phyloP scores from a whole-genome alignment of 306 rosid species.

The Amphicarpaea edgeworthii region DNA sequence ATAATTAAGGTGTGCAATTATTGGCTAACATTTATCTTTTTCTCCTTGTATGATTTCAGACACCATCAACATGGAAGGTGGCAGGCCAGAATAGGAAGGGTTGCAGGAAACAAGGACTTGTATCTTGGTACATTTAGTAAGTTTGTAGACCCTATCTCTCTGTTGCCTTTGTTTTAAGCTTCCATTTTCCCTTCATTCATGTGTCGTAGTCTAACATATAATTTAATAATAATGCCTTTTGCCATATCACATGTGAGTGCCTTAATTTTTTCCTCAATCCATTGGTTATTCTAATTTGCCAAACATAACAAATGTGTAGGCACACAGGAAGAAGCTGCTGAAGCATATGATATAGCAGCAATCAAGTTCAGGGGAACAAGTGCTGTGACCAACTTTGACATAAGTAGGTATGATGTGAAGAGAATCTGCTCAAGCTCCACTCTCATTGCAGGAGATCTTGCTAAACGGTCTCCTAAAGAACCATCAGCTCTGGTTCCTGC shows the following conservation, averaged over 20 bases:
- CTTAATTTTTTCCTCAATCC: background rate
- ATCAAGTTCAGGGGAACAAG: slow-evolving; percentile 95
- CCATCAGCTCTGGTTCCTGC: background rate
- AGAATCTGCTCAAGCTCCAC: slow-evolving; percentile 98
- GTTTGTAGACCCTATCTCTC: slow-evolving; percentile 40
- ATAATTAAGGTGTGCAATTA: slow-evolving; percentile 53
- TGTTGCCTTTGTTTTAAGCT: slow-evolving; percentile 25
- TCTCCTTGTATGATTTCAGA: slow-evolving; percentile 54
- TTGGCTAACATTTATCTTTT: slow-evolving; percentile 48
- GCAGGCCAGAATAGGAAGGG: slow-evolving; percentile 99
- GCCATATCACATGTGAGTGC: slow-evolving; percentile 5
- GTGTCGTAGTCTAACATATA: background rate
- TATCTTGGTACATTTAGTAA: slow-evolving; percentile 98
- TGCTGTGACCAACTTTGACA: slow-evolving; percentile 97
- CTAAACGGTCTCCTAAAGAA: slow-evolving; percentile 76
- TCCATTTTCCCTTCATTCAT: slow-evolving; percentile 12
- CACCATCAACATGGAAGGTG: slow-evolving; percentile 99
- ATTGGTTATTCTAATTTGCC: background rate
- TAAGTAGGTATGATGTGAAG: slow-evolving; percentile 92
- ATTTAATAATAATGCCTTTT: slow-evolving; percentile 1
- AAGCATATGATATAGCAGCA: slow-evolving; percentile 99
- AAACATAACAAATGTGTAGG: slow-evolving; percentile 52
- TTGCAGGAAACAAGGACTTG: slow-evolving; percentile 97
- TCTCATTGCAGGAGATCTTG: slow-evolving; percentile 83
- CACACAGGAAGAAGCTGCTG: slow-evolving; percentile 99